phyloP scores from a whole-genome alignment of 2,329 filamentous ascomycete species.

The Pyrenochaeta sp. region DNA sequence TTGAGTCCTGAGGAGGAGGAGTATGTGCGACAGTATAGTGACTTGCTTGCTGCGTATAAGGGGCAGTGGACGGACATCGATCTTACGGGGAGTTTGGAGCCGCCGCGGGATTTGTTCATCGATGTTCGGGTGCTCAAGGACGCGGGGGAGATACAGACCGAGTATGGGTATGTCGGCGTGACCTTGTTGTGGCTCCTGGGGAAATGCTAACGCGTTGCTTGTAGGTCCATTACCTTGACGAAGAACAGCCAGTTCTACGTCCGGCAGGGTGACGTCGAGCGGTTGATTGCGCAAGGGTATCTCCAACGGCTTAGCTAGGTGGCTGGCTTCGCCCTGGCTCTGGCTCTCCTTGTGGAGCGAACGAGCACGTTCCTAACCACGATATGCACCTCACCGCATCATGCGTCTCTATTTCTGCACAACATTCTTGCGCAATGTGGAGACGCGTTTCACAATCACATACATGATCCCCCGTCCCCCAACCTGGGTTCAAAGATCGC shows the following conservation, averaged over 20 bases:
- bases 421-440: too few species aligned
- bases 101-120: constrained; percentile 94
- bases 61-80: constrained; percentile 99
- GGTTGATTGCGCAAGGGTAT: constrained; percentile 92
- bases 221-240: constrained; percentile 89
- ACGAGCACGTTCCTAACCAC: too few species aligned
- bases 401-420: too few species aligned
- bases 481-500: background rate
- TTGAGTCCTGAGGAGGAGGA: constrained; percentile 96
- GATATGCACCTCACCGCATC: too few species aligned
- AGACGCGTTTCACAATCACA: too few species aligned
- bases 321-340: too few species aligned
- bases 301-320: constrained; percentile 85
- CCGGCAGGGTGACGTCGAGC: constrained; percentile 92
- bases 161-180: constrained; percentile 85
- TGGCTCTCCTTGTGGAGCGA: too few species aligned
- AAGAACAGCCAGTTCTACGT: constrained; percentile 99
- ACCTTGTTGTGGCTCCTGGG: background rate
- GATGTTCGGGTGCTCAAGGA: constrained; percentile 96
- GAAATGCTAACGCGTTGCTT: background rate
- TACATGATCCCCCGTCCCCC: too few species aligned
- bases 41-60: constrained; percentile 94
- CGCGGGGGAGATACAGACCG: constrained; percentile 97
- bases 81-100: constrained; percentile 89
- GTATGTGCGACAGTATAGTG: constrained; percentile 89